Evolutionary conservation across 805 yeast genomes (phyloP).

Genomic region (Ogataea kodamae): DNA sequence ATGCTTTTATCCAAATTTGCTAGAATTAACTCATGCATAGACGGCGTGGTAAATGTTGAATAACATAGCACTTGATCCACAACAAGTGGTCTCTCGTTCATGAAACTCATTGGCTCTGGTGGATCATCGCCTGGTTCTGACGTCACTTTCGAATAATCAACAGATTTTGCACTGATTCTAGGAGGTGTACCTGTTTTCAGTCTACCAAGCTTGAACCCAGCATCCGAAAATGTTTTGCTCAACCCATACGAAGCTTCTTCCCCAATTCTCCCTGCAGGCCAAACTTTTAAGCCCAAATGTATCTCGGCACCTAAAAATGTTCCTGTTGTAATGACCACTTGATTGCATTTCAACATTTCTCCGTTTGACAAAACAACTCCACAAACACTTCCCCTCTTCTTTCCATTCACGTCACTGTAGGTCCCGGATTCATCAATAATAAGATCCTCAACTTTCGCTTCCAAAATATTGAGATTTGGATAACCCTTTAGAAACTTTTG

Average conservation of each 20-base stretch:
- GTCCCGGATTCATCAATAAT: slow-evolving; percentile 47
- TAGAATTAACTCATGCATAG: slow-evolving; percentile 65
- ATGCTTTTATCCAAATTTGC: slow-evolving; percentile 76
- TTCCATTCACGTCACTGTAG: slow-evolving; percentile 33
- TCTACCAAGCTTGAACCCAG: slow-evolving; percentile 83
- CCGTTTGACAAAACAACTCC: slow-evolving; percentile 80
- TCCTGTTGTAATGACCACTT: slow-evolving; percentile 90
- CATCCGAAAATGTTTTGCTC: slow-evolving; percentile 67
- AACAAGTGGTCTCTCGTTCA: slow-evolving; percentile 67
- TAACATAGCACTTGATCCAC: slow-evolving; percentile 64
- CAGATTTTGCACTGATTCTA: slow-evolving; percentile 67
- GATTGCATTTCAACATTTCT: slow-evolving; percentile 50
- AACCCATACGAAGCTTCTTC: slow-evolving; percentile 90
- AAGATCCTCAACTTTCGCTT: slow-evolving; percentile 83
- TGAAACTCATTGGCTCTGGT: slow-evolving; percentile 85
- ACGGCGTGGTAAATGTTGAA: slow-evolving; percentile 73
- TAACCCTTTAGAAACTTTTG: slow-evolving; percentile 57
- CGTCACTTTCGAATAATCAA: slow-evolving; percentile 60
- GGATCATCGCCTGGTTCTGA: slow-evolving; percentile 78
- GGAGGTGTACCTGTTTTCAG: slow-evolving; percentile 98
- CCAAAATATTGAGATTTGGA: slow-evolving; percentile 53
- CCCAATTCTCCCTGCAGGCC: slow-evolving; percentile 92
- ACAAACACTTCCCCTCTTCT: slow-evolving; percentile 44
- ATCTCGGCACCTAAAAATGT: slow-evolving; percentile 94
- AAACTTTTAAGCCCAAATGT: slow-evolving; percentile 76